Base-by-base conservation (phyloP, 345 rosid genomes). In the Dipteronia sinensis region DNA sequence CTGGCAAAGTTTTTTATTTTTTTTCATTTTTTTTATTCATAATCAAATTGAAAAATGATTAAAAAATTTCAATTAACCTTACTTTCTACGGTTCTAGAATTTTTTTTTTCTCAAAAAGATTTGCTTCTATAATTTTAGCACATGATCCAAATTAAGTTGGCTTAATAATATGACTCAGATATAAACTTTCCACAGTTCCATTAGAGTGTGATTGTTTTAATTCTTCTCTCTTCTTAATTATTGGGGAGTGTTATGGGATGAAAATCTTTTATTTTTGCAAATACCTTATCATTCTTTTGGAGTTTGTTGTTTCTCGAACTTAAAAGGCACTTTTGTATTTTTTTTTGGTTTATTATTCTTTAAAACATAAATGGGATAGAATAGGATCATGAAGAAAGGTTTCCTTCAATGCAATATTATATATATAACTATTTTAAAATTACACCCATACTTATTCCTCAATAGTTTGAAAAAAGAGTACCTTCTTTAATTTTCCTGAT, bases 241-340 rank as follows among this genome's bases (percentile, higher is more conserved):
- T 29, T 53, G 62, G 74, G 53, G 64, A 55, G 64, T 29, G 25
- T 71, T 55, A 25, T 69, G 29, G 13, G 34, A 47, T 69, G 59
- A 25, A 58, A 10, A 10, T 53, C 5, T 71, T 71, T 56, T 51
- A 71, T 53, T 15, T 49, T 70, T 16, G 23, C 13, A 16, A 69
- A 13, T 31, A 6, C 12, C 25, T 58, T 46, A 23, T 19, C 8
- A 46, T 12, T 51, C 34, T 49, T 49, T 49, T 47, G 72, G 34
- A 11, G n/a, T 16, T 20, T 47, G 47, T 67, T 67, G 10, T 69
- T 69, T 42, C 51, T 40, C 3, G 55, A 42, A 22, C 29, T 42
- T 38, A 10, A 42, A 42, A 42, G 71, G 25, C 31, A 42, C 13
- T 22, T 27, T 11, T 3, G 16, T n/a, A 16, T 8, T 10, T 8